Evolutionary conservation across 768 basidiomycete genomes (phyloP).

Genomic region (Auriculariales sp.): DNA sequence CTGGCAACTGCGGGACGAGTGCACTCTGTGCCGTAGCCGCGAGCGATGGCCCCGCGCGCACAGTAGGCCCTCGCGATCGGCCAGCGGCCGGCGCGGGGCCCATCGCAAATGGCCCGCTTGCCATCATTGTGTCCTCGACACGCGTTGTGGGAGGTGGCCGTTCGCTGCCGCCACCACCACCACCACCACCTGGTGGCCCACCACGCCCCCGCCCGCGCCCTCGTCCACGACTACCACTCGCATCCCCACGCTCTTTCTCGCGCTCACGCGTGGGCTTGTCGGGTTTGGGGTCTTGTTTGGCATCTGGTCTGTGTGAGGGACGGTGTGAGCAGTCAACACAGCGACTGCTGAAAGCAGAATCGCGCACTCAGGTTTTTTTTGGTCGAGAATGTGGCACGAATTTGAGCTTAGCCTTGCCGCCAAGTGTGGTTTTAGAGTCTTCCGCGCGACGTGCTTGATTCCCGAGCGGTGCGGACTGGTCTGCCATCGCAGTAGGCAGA

Average conservation of each 20-base stretch:
- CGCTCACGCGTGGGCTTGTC: slow-evolving; percentile 15
- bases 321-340: slow-evolving; percentile 1
- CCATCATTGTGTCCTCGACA: slow-evolving; percentile 52
- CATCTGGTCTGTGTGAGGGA: slow-evolving; percentile 1
- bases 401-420: slow-evolving; percentile 6
- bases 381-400: slow-evolving; percentile 60
- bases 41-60: slow-evolving; percentile 19
- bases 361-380: slow-evolving; percentile 72
- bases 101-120: slow-evolving; percentile 80
- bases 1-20: slow-evolving; percentile 25
- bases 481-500: too few relatives aligned
- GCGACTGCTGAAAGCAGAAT: slow-evolving; percentile 5
- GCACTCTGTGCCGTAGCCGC: slow-evolving; percentile 35
- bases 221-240: slow-evolving; percentile 28
- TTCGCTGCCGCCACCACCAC: slow-evolving; percentile 35
- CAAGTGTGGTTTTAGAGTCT: neutral
- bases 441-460: neutral
- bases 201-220: slow-evolving; percentile 34
- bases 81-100: slow-evolving; percentile 52
- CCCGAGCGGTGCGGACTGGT: neutral
- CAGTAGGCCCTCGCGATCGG: slow-evolving; percentile 30
- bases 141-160: slow-evolving; percentile 29
- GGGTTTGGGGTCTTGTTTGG: slow-evolving; percentile 28
- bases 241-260: slow-evolving; percentile 17
- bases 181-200: slow-evolving; percentile 20